Evolutionary conservation across 2,329 filamentous ascomycete genomes (phyloP).

Genomic region (Diplodia sapinea): DNA sequence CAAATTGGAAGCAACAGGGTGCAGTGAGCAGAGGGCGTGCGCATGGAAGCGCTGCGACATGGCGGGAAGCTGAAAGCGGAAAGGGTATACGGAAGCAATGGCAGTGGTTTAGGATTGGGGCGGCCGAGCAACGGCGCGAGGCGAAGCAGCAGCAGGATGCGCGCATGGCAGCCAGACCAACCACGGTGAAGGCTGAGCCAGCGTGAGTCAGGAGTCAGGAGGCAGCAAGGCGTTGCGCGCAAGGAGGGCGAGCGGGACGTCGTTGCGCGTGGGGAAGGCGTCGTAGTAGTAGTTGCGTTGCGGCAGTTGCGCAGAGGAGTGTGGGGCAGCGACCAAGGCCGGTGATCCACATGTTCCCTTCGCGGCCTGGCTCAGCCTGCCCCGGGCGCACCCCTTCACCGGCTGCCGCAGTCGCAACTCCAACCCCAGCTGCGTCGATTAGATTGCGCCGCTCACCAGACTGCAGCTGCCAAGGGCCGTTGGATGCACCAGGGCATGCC

Average conservation of each 20-base stretch:
- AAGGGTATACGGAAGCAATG: neutral
- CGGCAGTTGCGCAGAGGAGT: neutral
- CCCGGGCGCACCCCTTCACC: slow-evolving; percentile 18
- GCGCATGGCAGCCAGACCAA: neutral
- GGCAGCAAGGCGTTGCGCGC: slow-evolving; percentile 1
- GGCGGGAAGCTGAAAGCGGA: slow-evolving; percentile 7
- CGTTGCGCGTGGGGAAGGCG: neutral
- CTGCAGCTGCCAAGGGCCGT: slow-evolving; percentile 15
- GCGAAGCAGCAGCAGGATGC: slow-evolving; percentile 17
- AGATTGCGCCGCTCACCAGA: neutral
- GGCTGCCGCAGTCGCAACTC: neutral
- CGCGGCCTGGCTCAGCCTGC: slow-evolving; percentile 1
- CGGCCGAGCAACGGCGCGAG: neutral
- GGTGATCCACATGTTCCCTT: slow-evolving; percentile 1
- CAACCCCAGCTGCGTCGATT: slow-evolving; percentile 5
- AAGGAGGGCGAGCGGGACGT: neutral
- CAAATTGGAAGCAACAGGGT: neutral
- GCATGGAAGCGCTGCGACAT: slow-evolving; percentile 6
- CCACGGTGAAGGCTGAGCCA: neutral
- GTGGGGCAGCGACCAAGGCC: neutral
- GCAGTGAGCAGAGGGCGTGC: neutral
- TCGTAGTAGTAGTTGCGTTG: neutral
- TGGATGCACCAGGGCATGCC: slow-evolving; percentile 11
- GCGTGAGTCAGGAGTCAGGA: neutral
- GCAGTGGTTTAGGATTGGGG: neutral